phyloP scores from a whole-genome alignment of 345 rosid species.

The Syzygium jambos region DNA sequence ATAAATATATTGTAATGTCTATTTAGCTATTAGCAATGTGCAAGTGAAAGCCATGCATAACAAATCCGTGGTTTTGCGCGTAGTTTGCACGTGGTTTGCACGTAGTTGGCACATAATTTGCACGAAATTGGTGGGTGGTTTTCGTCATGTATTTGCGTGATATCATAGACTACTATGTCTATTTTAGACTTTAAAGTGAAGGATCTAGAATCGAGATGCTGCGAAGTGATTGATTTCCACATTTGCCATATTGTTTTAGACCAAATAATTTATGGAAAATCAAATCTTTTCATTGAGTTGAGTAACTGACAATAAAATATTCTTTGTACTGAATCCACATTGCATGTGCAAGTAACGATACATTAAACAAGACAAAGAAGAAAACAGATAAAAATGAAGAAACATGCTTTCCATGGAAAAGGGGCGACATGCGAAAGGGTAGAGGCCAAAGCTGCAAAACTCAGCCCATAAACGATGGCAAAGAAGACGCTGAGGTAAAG shows the following conservation, averaged over 20 bases:
- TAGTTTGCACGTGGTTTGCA: no score
- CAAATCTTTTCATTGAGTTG: background rate
- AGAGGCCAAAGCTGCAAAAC: constrained; percentile 46
- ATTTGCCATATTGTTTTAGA: constrained; percentile 38
- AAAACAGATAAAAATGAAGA: constrained; percentile 17
- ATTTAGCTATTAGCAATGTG: no score
- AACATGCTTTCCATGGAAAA: constrained; percentile 62
- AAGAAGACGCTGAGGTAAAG: constrained; percentile 57
- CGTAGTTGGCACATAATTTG: no score
- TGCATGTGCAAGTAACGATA: background rate
- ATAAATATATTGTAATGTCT: no score
- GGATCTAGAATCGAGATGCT: no score
- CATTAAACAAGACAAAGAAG: constrained; percentile 23
- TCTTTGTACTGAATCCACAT: background rate
- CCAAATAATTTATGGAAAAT: background rate
- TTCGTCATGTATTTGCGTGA: no score
- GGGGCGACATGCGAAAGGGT: constrained; percentile 60
- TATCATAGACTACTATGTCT: no score
- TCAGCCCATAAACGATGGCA: constrained; percentile 50
- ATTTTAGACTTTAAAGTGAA: no score
- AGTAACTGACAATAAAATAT: background rate
- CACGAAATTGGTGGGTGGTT: no score
- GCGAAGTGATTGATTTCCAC: constrained; percentile 20
- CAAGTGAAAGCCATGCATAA: no score
- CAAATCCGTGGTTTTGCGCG: no score